A percentile compares a stretch with the other conserved stretches of the same genome.
These are phyloP conservation scores for Gilbertella persicaria DNA, from an alignment of 371 early-diverging fungal genomes.

Conservation along the genomic window DNA sequence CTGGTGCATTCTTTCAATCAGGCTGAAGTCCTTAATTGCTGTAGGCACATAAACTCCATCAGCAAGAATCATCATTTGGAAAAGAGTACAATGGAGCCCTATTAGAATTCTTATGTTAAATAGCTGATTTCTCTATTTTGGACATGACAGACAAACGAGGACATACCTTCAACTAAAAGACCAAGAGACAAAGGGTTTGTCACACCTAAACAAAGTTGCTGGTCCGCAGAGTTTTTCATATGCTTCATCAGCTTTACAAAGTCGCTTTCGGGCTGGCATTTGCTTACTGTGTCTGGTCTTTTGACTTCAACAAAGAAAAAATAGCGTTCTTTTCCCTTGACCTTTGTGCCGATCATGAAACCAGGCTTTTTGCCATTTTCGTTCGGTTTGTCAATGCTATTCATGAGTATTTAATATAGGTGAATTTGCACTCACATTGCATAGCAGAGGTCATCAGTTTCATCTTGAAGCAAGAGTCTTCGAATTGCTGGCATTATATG, in stretches of 20 bases:
- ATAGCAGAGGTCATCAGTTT: constrained; percentile 10
- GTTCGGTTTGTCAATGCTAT: constrained; percentile 11
- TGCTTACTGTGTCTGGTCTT: constrained; percentile 4
- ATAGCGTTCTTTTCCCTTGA: constrained; percentile 5
- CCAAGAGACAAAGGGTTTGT: constrained; percentile 19
- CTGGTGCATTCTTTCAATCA: constrained; percentile 15
- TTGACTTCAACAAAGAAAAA: constrained; percentile 15
- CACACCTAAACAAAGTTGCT: constrained; percentile 13
- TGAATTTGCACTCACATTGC: constrained; percentile 18
- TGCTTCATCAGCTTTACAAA: constrained; percentile 16
- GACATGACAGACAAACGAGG: constrained; percentile 14
- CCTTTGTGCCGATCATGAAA: constrained; percentile 16
- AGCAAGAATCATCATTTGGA: constrained; percentile 12
- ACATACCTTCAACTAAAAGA: constrained; percentile 18
- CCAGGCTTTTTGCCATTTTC: constrained; percentile 14
- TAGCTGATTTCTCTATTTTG: constrained; percentile 17
- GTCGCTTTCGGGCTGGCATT: constrained; percentile 13
- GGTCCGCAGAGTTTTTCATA: constrained; percentile 15
- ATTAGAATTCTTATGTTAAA: constrained; percentile 17
- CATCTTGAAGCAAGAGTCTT: constrained; percentile 10
- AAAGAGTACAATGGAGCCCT: constrained; percentile 15
- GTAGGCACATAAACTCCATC: constrained; percentile 23
- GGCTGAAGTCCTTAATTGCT: constrained; percentile 14
- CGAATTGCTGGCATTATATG: constrained; percentile 10
- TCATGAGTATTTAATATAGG: constrained; percentile 14